A percentile compares a stretch with the other conserved stretches of the same genome.
Conservation (phyloP, 1,139 yeast species). For the Candida pseudocylindracea region DNA sequence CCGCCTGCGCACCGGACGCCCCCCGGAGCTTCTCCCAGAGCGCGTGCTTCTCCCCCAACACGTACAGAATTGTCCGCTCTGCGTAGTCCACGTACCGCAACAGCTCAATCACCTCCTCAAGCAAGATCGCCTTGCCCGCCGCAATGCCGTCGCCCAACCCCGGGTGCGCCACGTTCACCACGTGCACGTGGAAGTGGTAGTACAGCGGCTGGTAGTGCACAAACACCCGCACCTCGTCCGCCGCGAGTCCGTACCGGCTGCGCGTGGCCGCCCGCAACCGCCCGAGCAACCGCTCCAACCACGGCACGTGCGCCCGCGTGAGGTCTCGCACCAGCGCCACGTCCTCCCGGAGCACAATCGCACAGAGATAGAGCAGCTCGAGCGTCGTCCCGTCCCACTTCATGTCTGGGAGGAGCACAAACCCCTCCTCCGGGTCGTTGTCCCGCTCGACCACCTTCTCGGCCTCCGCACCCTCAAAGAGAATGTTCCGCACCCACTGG, state of each 20-base stretch:
- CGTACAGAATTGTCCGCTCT: constrained; percentile 23
- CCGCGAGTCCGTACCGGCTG: constrained; percentile 12
- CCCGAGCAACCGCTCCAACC: constrained; percentile 22
- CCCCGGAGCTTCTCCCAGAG: constrained; percentile 28
- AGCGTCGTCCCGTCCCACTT: constrained; percentile 75
- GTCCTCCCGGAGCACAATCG: constrained; percentile 51
- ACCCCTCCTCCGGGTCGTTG: constrained; percentile 29
- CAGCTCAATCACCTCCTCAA: constrained; percentile 68
- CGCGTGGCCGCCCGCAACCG: constrained; percentile 25
- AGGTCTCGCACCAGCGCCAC: constrained; percentile 65
- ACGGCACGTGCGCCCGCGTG: constrained; percentile 29
- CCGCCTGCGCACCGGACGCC: too few species aligned
- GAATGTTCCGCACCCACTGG: constrained; percentile 79
- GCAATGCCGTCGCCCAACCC: constrained; percentile 55
- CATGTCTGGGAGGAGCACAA: constrained; percentile 55
- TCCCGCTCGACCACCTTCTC: constrained; percentile 53
- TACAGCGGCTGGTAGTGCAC: constrained; percentile 92
- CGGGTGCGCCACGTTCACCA: constrained; percentile 53
- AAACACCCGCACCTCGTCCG: constrained; percentile 43
- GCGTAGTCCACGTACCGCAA: constrained; percentile 20
- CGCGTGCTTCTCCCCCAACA: constrained; percentile 58
- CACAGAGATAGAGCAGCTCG: constrained; percentile 54
- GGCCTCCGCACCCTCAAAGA: constrained; percentile 64
- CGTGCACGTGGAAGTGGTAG: constrained; percentile 85
- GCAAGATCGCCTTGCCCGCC: constrained; percentile 61